phyloP scores from a whole-genome alignment of 805 yeast species.

The Torulaspora franciscae region DNA sequence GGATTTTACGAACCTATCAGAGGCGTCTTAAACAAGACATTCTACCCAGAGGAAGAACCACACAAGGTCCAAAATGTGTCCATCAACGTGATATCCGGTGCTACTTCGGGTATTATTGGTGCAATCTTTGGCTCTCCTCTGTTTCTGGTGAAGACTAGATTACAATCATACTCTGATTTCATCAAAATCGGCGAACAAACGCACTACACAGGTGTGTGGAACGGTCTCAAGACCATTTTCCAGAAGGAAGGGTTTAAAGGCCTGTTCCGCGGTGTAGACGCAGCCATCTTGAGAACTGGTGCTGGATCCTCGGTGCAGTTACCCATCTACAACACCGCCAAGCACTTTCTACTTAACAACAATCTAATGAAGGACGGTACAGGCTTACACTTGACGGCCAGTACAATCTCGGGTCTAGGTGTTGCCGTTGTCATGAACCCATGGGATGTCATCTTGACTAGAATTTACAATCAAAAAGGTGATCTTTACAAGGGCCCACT shows the following conservation, averaged over 20 bases:
- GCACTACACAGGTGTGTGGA: conserved; percentile 62
- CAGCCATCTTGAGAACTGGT: conserved; percentile 91
- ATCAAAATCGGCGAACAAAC: conserved; percentile 88
- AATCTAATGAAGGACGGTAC: conserved; percentile 58
- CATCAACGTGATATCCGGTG: conserved; percentile 76
- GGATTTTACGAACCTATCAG: conserved; percentile 92
- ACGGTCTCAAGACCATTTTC: conserved; percentile 63
- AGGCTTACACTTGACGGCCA: conserved; percentile 63
- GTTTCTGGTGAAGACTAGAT: conserved; percentile 87
- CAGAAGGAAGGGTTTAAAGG: conserved; percentile 76
- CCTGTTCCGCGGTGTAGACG: conserved; percentile 84
- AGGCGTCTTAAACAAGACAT: conserved; percentile 47
- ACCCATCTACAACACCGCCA: conserved; percentile 81
- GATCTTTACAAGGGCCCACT: conserved; percentile 78
- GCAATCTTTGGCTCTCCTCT: conserved; percentile 88
- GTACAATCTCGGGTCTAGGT: conserved; percentile 80
- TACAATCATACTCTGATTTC: conserved; percentile 80
- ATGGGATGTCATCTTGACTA: conserved; percentile 90
- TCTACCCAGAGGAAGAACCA: conserved; percentile 50
- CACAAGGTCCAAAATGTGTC: conserved; percentile 45
- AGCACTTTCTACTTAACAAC: conserved; percentile 52
- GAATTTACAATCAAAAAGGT: conserved; percentile 93
- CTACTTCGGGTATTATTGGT: conserved; percentile 80
- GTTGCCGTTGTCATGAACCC: conserved; percentile 97
- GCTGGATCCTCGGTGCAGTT: conserved; percentile 93